phyloP scores from a whole-genome alignment of 768 basidiomycete genomes.

The Gymnopilus dilepis region DNA sequence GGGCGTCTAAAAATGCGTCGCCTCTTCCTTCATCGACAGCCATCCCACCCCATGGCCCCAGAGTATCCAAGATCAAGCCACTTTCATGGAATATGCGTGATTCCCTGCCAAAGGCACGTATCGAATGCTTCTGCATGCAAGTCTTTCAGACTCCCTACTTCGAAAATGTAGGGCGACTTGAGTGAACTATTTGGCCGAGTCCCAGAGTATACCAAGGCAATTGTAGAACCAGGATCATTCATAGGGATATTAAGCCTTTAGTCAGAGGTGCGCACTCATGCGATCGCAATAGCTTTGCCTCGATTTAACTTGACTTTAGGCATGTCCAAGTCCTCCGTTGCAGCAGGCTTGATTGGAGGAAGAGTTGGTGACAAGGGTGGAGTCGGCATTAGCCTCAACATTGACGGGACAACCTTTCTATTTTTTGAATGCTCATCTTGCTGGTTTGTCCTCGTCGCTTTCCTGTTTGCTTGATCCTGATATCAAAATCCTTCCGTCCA shows the following conservation, averaged over 20 bases:
- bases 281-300: not conserved
- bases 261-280: constrained; percentile 55
- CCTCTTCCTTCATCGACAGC: constrained; percentile 20
- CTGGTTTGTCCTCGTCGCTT: constrained; percentile 54
- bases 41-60: constrained; percentile 33
- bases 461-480: not conserved
- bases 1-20: not conserved
- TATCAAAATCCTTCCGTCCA: constrained; percentile 72
- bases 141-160: not conserved
- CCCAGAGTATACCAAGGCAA: constrained; percentile 43
- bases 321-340: constrained; percentile 80
- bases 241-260: constrained; percentile 68
- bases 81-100: constrained; percentile 90
- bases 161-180: constrained; percentile 64
- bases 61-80: constrained; percentile 68
- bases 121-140: not conserved
- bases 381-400: constrained; percentile 86
- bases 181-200: constrained; percentile 73
- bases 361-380: constrained; percentile 93
- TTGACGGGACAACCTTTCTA: constrained; percentile 79
- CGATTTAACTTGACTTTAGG: constrained; percentile 43
- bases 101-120: constrained; percentile 69
- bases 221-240: constrained; percentile 45
- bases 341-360: constrained; percentile 89
- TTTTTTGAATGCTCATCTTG: constrained; percentile 93